A percentile compares a stretch with the other conserved stretches of the same genome.
These are phyloP conservation scores for Saccharomycopsis amapae DNA, from an alignment of 805 yeast genomes.

Conservation along the genomic window DNA sequence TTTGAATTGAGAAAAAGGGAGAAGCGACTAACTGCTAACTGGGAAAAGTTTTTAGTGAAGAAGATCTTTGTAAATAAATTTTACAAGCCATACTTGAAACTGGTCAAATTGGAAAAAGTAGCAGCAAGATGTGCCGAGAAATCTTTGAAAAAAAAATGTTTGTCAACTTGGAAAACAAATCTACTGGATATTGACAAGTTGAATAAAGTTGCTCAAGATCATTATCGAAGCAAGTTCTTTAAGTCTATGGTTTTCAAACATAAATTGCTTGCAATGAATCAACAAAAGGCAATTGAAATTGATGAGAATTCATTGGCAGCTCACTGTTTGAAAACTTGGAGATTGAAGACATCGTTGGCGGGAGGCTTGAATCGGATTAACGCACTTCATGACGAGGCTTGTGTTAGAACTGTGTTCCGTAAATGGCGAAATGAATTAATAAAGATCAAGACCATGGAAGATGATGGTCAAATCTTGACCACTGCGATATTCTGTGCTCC, in stretches of 20 bases:
- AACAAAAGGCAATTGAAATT: background rate
- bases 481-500: slow-evolving; percentile 12
- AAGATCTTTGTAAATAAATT: slow-evolving; percentile 13
- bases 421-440: slow-evolving; percentile 1
- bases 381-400: background rate
- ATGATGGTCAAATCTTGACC: background rate
- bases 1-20: slow-evolving; percentile 6
- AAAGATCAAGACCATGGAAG: background rate
- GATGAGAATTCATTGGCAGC: background rate
- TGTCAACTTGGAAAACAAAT: background rate
- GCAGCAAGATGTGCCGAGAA: background rate
- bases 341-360: background rate
- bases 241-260: background rate
- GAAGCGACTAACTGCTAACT: slow-evolving; percentile 1
- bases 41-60: slow-evolving; percentile 11
- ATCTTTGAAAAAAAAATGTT: background rate
- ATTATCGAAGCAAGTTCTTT: background rate
- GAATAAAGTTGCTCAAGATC: background rate
- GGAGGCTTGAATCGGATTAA: too few relatives aligned
- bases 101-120: background rate
- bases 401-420: background rate
- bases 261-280: background rate
- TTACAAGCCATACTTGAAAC: slow-evolving; percentile 1
- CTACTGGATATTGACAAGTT: background rate
- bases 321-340: background rate